Evolutionary conservation across 495 filamentous ascomycete species (phyloP), one percentile per base, ranked within the genome.

Genomic region (Lentithecium fluviatile): DNA sequence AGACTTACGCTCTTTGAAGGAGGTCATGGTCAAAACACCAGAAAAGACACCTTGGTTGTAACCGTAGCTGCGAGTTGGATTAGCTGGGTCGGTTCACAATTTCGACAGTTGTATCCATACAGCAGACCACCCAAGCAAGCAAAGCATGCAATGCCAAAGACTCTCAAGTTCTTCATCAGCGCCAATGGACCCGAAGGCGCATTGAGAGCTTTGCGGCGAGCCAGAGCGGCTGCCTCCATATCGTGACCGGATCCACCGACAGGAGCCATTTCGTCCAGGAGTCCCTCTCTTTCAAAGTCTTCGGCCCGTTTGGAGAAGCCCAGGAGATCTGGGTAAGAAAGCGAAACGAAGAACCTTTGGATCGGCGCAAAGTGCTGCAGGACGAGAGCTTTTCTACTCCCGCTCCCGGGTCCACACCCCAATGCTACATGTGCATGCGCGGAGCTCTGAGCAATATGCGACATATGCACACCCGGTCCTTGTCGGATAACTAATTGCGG

Each of bases 31-130:
- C n/a, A 87, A 71, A 12, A 88, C 80, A 56, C 86, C 85, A 34
- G 82, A 83, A 77, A 92, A 90, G 69, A 94, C 88, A 68, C 89
- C 89, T 71, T 91, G 88, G 25, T 70, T 66, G 60, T 69, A 76
- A 52, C 73, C 73, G n/a, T n/a, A n/a, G n/a, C n/a, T n/a, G n/a
- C n/a, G n/a, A n/a, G n/a, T n/a, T n/a, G n/a, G n/a, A n/a, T n/a
- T n/a, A n/a, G n/a, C n/a, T n/a, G n/a, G n/a, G n/a, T n/a, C n/a
- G n/a, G n/a, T n/a, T n/a, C n/a, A n/a, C n/a, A n/a, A n/a, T n/a
- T n/a, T n/a, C n/a, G n/a, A n/a, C n/a, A n/a, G 25, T 70, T 66
- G 60, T 69, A 76, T 48, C 73, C 73, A 56, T 76, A 72, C 37
- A 70, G 49, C 20, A 75, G 67, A 64, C 90, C 88, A 60, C 90